Percentiles rank a stretch among this genome's conserved stretches.
phyloP scores from a whole-genome alignment of 176 grass and related monocot genomes.

The Carex kokanica region DNA sequence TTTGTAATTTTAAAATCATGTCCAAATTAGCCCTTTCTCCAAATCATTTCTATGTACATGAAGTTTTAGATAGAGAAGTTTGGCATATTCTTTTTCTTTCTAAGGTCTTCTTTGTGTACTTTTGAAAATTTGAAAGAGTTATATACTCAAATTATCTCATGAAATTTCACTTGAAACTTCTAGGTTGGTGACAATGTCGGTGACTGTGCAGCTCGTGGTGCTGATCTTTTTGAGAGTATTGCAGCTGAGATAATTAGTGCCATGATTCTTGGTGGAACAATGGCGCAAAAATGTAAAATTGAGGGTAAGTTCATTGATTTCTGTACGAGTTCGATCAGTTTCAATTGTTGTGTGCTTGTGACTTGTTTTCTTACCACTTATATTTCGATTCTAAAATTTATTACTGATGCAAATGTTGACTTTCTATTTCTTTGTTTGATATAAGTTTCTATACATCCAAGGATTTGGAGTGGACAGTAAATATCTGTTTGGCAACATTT shows the following conservation, averaged over 20 bases:
- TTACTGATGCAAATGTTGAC: neutral
- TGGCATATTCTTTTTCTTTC: neutral
- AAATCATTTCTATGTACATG: neutral
- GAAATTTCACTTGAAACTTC: conserved; percentile 21
- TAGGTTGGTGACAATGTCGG: conserved; percentile 99
- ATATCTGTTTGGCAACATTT: neutral
- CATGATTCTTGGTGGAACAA: conserved; percentile 98
- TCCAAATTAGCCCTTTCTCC: neutral
- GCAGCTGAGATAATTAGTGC: conserved; percentile 99
- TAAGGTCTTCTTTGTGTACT: neutral
- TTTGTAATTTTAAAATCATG: neutral
- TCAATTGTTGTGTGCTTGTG: neutral
- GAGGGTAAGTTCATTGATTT: conserved; percentile 49
- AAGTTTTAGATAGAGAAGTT: neutral
- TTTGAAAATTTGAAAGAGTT: neutral
- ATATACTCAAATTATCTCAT: conserved; percentile 21
- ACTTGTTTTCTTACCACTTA: neutral
- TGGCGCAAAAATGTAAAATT: conserved; percentile 98
- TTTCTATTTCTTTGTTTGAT: conserved; percentile 1
- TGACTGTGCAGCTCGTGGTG: conserved; percentile 94
- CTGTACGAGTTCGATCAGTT: neutral
- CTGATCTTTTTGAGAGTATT: conserved; percentile 99
- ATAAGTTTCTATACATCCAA: neutral
- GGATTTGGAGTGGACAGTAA: neutral
- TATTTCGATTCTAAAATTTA: neutral